phyloP scores from a whole-genome alignment of 148 eudicot genomes.

The Nyssa sinensis region DNA sequence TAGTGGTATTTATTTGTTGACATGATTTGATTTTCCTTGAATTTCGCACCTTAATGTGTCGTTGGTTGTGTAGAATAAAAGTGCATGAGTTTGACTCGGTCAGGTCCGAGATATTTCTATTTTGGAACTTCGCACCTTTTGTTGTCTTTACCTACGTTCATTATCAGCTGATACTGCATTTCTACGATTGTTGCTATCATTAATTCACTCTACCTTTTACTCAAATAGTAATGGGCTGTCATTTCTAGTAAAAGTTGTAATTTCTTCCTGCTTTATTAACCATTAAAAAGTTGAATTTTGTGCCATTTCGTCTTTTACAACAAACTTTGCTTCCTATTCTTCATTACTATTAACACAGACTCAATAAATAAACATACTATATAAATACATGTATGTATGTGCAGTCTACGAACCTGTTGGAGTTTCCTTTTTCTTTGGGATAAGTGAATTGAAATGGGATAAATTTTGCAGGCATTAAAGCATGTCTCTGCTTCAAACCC shows the following conservation, averaged over 20 bases:
- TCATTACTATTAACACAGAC: too few relatives aligned
- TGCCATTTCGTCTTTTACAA: background rate
- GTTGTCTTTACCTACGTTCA: background rate
- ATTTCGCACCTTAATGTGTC: conserved; percentile 18
- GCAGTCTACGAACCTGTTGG: background rate
- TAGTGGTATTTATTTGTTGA: background rate
- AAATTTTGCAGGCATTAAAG: conserved; percentile 34
- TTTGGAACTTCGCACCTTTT: background rate
- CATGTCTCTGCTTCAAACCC: conserved; percentile 21
- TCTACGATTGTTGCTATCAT: background rate
- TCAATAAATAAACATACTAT: background rate
- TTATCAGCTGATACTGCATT: background rate
- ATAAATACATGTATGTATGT: background rate
- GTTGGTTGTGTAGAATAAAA: background rate
- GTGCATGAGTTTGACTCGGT: background rate
- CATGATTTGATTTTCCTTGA: conserved; percentile 17
- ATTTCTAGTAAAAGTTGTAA: background rate
- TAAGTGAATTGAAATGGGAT: conserved; percentile 25
- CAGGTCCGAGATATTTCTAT: background rate
- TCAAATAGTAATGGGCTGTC: background rate
- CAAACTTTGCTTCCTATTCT: background rate
- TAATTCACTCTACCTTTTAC: background rate
- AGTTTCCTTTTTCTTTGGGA: too few relatives aligned
- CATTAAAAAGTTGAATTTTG: background rate
- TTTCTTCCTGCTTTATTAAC: too few relatives aligned